Conservation (phyloP, 768 basidiomycete species). For the Amanita phalloides region DNA sequence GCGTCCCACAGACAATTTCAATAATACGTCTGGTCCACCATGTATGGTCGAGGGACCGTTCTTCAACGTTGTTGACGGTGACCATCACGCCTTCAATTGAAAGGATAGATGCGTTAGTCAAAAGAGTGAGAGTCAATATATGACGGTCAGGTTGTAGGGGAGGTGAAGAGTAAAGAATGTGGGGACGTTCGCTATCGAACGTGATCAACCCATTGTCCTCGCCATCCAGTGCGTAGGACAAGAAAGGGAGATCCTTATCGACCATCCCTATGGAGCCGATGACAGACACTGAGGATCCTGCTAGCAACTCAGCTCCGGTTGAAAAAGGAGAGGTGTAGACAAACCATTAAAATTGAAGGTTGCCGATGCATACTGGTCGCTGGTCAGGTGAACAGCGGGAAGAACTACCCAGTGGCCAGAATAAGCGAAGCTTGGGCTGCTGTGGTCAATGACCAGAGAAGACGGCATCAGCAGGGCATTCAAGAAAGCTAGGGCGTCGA, state of each 20-base stretch:
- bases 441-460: slow-evolving; percentile 1
- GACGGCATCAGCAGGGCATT: neutral
- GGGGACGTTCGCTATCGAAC: slow-evolving; percentile 6
- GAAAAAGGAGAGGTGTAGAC: neutral
- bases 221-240: slow-evolving; percentile 11
- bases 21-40: slow-evolving; percentile 3
- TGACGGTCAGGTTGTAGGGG: slow-evolving; percentile 8
- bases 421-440: neutral
- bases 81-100: slow-evolving; percentile 10
- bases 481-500: neutral
- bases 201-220: slow-evolving; percentile 7
- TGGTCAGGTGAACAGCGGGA: slow-evolving; percentile 6
- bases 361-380: slow-evolving; percentile 11
- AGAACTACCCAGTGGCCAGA: neutral
- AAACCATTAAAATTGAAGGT: slow-evolving; percentile 13
- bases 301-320: neutral
- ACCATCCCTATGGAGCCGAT: neutral
- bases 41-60: neutral
- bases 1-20: slow-evolving; percentile 3
- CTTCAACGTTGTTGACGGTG: neutral
- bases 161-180: slow-evolving; percentile 11
- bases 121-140: slow-evolving; percentile 10
- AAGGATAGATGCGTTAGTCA: slow-evolving; percentile 8
- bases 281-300: slow-evolving; percentile 1
- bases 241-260: neutral